Evolutionary conservation across 306 rosid species (phyloP).

Genomic region (Hippophae rhamnoides): DNA sequence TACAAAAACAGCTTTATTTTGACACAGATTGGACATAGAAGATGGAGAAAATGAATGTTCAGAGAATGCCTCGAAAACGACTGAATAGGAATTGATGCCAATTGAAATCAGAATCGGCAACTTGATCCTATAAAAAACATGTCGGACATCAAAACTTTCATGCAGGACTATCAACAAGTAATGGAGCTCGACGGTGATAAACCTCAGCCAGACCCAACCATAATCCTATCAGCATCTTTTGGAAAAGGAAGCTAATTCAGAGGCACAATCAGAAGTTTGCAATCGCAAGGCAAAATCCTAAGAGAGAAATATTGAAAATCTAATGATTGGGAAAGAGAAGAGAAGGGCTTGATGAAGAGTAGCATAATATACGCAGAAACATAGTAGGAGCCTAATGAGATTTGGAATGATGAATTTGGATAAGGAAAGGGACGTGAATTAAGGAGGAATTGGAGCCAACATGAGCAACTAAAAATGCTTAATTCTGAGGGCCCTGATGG

Average conservation of each 20-base stretch:
- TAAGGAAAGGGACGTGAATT: no score
- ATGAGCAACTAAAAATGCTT: no score
- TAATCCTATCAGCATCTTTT: constrained; percentile 41
- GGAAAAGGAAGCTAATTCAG: neutral
- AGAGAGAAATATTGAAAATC: neutral
- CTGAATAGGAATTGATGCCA: constrained; percentile 54
- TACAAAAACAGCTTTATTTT: constrained; percentile 22
- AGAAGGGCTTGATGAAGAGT: neutral
- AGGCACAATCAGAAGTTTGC: neutral
- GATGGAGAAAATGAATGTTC: constrained; percentile 24
- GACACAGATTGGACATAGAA: constrained; percentile 3
- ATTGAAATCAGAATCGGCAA: constrained; percentile 41
- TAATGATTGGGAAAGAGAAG: constrained; percentile 16
- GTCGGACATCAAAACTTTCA: constrained; percentile 22
- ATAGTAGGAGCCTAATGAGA: neutral
- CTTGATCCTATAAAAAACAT: constrained; percentile 20
- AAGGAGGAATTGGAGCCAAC: no score
- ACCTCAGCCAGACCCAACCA: constrained; percentile 30
- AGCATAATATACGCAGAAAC: neutral
- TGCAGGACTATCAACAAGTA: constrained; percentile 3
- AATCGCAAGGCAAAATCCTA: neutral
- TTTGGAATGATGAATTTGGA: no score
- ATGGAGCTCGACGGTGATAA: constrained; percentile 3
- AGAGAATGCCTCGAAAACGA: constrained; percentile 63
- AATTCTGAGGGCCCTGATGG: no score